These are phyloP conservation scores for Lecanicillium sp. DNA, from an alignment of 2,329 filamentous ascomycete species.

Conservation along the genomic window DNA sequence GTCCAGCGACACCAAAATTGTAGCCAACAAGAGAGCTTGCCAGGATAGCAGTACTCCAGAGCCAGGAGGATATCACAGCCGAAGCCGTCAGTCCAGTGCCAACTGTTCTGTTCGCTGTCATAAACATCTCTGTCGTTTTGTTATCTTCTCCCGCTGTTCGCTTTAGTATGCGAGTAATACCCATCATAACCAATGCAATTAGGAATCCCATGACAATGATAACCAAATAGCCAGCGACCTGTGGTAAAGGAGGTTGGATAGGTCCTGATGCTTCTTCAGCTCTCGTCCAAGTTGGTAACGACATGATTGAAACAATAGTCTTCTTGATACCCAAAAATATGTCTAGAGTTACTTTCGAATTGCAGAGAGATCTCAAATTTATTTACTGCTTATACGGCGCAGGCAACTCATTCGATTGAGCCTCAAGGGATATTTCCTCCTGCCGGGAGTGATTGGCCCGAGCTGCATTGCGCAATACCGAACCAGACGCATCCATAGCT, in stretches of 20 bases:
- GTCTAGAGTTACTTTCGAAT: neutral
- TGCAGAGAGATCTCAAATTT: neutral
- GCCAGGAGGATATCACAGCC: slow-evolving; percentile 49
- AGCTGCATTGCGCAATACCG: slow-evolving; percentile 2
- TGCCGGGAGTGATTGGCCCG: neutral
- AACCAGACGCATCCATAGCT: neutral
- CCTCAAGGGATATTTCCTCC: too few species aligned
- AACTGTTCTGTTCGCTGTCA: slow-evolving; percentile 46
- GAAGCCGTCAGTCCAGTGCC: slow-evolving; percentile 46
- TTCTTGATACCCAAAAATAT: neutral
- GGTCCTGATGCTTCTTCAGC: neutral
- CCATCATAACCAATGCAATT: slow-evolving; percentile 38
- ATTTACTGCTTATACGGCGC: too few species aligned
- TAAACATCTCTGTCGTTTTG: slow-evolving; percentile 49
- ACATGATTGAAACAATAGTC: neutral
- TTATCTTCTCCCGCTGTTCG: slow-evolving; percentile 45
- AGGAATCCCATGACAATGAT: slow-evolving; percentile 30
- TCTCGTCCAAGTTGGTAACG: neutral
- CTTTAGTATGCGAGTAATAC: slow-evolving; percentile 40
- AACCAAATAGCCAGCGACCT: slow-evolving; percentile 27
- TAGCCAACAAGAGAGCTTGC: slow-evolving; percentile 47
- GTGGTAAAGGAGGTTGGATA: slow-evolving; percentile 21
- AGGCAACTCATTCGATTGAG: too few species aligned
- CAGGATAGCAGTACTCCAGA: slow-evolving; percentile 48
- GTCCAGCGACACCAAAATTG: slow-evolving; percentile 47